phyloP scores from a whole-genome alignment of 179 eudicot genomes.

The Beta corolliflora region DNA sequence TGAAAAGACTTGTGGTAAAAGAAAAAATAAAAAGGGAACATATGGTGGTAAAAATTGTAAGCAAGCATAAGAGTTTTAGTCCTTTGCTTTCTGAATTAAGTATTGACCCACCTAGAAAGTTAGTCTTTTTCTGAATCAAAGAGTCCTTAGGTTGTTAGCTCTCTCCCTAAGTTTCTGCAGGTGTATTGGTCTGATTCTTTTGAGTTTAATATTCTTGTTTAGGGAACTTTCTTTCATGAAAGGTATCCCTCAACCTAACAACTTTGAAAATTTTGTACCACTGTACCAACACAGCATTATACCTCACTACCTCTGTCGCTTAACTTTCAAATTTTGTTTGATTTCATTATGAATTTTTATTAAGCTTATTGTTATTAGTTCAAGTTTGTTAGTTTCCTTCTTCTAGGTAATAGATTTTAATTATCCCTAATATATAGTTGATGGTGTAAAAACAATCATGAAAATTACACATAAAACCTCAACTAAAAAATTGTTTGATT shows the following conservation, averaged over 20 bases:
- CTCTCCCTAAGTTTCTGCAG: slow-evolving; percentile 3
- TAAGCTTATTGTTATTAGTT: not conserved
- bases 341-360: not conserved
- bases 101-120: slow-evolving; percentile 24
- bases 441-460: no score
- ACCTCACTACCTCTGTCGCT: not conserved
- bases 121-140: slow-evolving; percentile 7
- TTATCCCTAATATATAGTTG: no score
- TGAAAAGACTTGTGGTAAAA: slow-evolving; percentile 22
- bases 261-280: slow-evolving; percentile 8
- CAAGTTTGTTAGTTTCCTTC: not conserved
- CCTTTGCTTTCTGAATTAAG: slow-evolving; percentile 30
- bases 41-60: slow-evolving; percentile 17
- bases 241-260: slow-evolving; percentile 26
- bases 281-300: slow-evolving; percentile 15
- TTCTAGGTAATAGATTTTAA: not conserved
- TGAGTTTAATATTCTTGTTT: not conserved
- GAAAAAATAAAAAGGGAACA: not conserved
- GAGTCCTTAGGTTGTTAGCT: not conserved
- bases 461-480: no score
- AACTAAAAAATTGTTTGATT: no score
- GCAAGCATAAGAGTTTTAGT: slow-evolving; percentile 29
- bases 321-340: not conserved
- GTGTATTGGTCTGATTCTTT: slow-evolving; percentile 15
- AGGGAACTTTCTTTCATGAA: slow-evolving; percentile 9